Evolutionary conservation across 331 rosid genomes (phyloP).

Genomic region (Erythrophleum ivorense): DNA sequence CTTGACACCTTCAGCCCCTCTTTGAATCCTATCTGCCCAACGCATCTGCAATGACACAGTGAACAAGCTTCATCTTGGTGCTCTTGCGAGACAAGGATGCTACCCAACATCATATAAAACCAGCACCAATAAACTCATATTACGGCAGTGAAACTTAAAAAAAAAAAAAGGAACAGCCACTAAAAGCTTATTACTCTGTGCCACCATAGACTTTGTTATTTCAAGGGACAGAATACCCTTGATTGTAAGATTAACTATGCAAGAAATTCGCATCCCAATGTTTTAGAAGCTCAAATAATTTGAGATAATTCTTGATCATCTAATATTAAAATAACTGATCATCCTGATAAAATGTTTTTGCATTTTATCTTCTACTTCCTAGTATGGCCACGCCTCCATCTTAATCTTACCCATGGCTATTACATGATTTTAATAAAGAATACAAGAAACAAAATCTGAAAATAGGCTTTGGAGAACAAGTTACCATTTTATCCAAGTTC

Average conservation of each 20-base stretch:
- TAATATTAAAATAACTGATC: too few relatives aligned
- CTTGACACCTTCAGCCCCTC: slow-evolving; percentile 73
- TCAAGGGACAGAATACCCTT: slow-evolving; percentile 20
- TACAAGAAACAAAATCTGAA: slow-evolving; percentile 1
- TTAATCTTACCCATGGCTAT: not conserved
- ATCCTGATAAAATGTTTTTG: not conserved
- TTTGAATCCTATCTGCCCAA: slow-evolving; percentile 88
- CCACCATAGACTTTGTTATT: slow-evolving; percentile 5
- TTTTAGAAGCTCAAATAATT: slow-evolving; percentile 5
- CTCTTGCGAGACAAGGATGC: not conserved
- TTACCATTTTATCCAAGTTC: slow-evolving; percentile 88
- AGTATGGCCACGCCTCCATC: slow-evolving; percentile 5
- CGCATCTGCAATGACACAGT: slow-evolving; percentile 67
- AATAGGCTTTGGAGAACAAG: slow-evolving; percentile 19
- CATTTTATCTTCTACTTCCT: not conserved
- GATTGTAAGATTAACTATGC: not conserved
- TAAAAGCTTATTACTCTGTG: not conserved
- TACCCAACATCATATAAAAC: not conserved
- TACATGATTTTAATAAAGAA: slow-evolving; percentile 4
- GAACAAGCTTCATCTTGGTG: slow-evolving; percentile 27
- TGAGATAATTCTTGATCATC: not conserved
- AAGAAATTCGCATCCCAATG: slow-evolving; percentile 24
- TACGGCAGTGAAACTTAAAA: not conserved
- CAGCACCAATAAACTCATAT: not conserved
- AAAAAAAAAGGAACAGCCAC: not conserved